Conservation (phyloP, 2,329 filamentous ascomycete genomes). For the Xylariaceae sp. region DNA sequence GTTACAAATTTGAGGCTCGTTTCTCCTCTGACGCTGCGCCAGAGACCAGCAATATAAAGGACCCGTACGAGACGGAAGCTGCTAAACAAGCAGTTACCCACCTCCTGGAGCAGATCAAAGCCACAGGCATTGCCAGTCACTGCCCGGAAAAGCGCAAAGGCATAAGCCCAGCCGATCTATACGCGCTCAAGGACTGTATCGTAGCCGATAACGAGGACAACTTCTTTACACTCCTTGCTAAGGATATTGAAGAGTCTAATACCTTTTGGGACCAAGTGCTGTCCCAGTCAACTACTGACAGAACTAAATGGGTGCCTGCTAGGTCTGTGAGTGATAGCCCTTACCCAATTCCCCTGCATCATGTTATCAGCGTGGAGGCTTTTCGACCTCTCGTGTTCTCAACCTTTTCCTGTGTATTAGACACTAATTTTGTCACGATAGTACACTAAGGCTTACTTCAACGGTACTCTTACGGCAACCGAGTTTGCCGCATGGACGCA, state of each 20-base stretch:
- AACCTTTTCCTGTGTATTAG: neutral
- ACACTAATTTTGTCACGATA: neutral
- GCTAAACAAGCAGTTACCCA: slow-evolving; percentile 12
- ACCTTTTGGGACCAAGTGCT: slow-evolving; percentile 22
- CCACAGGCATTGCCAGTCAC: slow-evolving; percentile 9
- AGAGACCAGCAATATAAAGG: slow-evolving; percentile 16
- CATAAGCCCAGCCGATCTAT: slow-evolving; percentile 10
- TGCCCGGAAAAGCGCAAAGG: slow-evolving; percentile 15
- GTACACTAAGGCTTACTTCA: slow-evolving; percentile 30
- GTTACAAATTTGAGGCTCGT: slow-evolving; percentile 22
- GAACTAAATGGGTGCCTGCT: slow-evolving; percentile 27
- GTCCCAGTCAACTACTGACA: slow-evolving; percentile 18
- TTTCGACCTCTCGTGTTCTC: neutral
- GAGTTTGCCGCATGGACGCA: slow-evolving; percentile 28
- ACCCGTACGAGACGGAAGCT: slow-evolving; percentile 18
- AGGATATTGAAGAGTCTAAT: slow-evolving; percentile 25
- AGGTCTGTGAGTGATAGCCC: slow-evolving; percentile 11
- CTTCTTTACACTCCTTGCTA: slow-evolving; percentile 25
- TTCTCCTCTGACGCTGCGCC: slow-evolving; percentile 17
- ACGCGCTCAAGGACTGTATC: slow-evolving; percentile 28
- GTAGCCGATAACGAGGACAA: slow-evolving; percentile 11
- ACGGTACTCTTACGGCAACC: slow-evolving; percentile 19
- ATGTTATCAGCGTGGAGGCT: too few relatives aligned
- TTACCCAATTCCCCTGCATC: neutral
- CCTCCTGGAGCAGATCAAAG: slow-evolving; percentile 15